Evolutionary conservation across 805 yeast species (phyloP).

Genomic region (Saccharomycopsis capsularis): DNA sequence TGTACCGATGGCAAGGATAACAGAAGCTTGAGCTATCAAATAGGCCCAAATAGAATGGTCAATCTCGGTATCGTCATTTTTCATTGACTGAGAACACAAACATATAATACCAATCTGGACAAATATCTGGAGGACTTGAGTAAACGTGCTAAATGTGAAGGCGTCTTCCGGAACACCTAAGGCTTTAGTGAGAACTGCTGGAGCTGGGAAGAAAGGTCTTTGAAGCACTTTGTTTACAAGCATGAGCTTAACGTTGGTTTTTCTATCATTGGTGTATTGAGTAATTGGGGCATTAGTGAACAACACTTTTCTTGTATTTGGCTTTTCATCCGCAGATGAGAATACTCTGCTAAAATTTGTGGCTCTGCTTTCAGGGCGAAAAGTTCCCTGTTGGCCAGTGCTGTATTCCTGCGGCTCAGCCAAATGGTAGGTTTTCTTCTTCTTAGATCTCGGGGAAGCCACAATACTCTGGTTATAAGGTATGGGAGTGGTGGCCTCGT

Average conservation of each 20-base stretch:
- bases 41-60: conserved; percentile 17
- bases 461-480: not conserved
- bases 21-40: conserved; percentile 19
- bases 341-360: conserved; percentile 7
- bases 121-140: conserved; percentile 16
- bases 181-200: conserved; percentile 1
- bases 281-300: not conserved
- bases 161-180: conserved; percentile 18
- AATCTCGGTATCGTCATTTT: conserved; percentile 15
- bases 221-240: conserved; percentile 9
- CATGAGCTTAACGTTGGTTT: conserved; percentile 7
- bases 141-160: conserved; percentile 12
- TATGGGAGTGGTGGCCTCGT: not conserved
- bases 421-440: conserved; percentile 8
- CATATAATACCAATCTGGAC: conserved; percentile 16
- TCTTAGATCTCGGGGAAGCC: conserved; percentile 2
- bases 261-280: not conserved
- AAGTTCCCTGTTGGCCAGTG: not conserved
- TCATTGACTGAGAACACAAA: conserved; percentile 12
- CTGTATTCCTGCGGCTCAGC: not conserved
- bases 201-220: conserved; percentile 13
- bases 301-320: not conserved
- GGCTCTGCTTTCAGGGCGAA: conserved; percentile 1
- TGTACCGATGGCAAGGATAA: conserved; percentile 15
- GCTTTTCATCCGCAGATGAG: conserved; percentile 13